phyloP scores from a whole-genome alignment of 2,329 filamentous ascomycete species.

The Penicillium sp. region DNA sequence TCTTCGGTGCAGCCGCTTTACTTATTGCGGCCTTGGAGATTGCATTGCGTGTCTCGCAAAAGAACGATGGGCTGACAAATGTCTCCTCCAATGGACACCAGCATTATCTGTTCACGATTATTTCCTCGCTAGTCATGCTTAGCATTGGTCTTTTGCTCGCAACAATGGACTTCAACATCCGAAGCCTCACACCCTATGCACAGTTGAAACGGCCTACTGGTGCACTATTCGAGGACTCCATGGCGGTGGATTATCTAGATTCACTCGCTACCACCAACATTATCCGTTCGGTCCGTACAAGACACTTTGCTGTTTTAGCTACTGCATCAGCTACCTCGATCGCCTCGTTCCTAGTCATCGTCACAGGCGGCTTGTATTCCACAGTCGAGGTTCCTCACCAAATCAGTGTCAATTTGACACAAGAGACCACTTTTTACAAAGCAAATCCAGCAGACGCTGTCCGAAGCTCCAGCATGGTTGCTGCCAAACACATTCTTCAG shows the following conservation, averaged over 20 bases:
- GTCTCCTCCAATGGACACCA: not conserved
- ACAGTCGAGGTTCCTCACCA: not conserved
- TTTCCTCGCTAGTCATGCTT: conserved; percentile 8
- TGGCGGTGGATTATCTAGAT: conserved; percentile 8
- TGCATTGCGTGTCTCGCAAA: conserved; percentile 5
- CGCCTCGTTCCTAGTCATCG: conserved; percentile 6
- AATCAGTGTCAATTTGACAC: not conserved
- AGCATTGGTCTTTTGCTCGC: conserved; percentile 1
- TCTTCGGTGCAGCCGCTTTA: not conserved
- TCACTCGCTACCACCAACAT: not conserved
- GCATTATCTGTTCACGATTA: conserved; percentile 11
- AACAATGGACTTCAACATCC: conserved; percentile 9
- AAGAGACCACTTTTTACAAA: not conserved
- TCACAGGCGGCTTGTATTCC: conserved; percentile 11
- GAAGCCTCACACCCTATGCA: conserved; percentile 10
- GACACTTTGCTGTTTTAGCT: conserved; percentile 7
- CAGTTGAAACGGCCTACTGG: not conserved
- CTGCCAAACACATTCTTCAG: not conserved
- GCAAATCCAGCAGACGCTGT: not conserved
- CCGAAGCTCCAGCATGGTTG: not conserved
- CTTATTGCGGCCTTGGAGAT: conserved; percentile 1
- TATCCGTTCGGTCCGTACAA: not conserved
- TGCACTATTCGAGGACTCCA: not conserved
- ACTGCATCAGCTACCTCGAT: conserved; percentile 1
- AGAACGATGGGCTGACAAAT: conserved; percentile 3